phyloP scores from a whole-genome alignment of 345 rosid genomes.

The Pelargonium nanum region DNA sequence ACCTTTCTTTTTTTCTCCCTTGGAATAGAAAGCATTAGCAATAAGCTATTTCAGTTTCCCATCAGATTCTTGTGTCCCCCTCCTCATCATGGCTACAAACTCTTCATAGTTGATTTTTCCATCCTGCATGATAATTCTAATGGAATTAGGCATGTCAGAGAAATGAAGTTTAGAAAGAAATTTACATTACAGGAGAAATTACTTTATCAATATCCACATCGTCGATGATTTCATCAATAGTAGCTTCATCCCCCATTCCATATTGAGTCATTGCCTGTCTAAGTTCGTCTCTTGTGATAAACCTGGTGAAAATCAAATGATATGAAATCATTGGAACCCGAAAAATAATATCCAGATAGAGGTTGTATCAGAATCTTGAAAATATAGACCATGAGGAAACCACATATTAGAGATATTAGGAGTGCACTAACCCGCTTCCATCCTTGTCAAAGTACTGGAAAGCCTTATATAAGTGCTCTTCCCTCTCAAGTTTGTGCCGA shows the following conservation, averaged over 20 bases:
- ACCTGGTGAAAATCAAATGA: slow-evolving; percentile 23
- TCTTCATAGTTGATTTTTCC: slow-evolving; percentile 70
- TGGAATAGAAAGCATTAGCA: neutral
- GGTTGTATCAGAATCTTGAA: neutral
- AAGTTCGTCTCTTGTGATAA: slow-evolving; percentile 69
- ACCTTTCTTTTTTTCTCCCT: neutral
- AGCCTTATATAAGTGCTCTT: slow-evolving; percentile 57
- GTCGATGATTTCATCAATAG: slow-evolving; percentile 50
- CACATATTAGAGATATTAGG: no score
- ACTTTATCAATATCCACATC: slow-evolving; percentile 76
- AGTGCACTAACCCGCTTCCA: slow-evolving; percentile 66
- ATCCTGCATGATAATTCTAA: slow-evolving; percentile 3
- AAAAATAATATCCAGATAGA: neutral
- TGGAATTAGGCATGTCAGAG: neutral
- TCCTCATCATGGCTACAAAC: slow-evolving; percentile 64
- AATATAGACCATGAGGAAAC: neutral
- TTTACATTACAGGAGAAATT: slow-evolving; percentile 9
- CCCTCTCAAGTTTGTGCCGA: slow-evolving; percentile 66
- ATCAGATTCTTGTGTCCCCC: slow-evolving; percentile 36
- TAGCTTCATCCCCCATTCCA: slow-evolving; percentile 69
- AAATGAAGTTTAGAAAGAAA: no score
- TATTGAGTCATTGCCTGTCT: slow-evolving; percentile 50
- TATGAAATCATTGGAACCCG: neutral
- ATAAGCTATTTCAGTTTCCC: neutral
- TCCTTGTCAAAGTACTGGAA: slow-evolving; percentile 73